These are phyloP conservation scores for Penicillium sp. DNA, from an alignment of 2,329 filamentous ascomycete species.

Conservation along the genomic window DNA sequence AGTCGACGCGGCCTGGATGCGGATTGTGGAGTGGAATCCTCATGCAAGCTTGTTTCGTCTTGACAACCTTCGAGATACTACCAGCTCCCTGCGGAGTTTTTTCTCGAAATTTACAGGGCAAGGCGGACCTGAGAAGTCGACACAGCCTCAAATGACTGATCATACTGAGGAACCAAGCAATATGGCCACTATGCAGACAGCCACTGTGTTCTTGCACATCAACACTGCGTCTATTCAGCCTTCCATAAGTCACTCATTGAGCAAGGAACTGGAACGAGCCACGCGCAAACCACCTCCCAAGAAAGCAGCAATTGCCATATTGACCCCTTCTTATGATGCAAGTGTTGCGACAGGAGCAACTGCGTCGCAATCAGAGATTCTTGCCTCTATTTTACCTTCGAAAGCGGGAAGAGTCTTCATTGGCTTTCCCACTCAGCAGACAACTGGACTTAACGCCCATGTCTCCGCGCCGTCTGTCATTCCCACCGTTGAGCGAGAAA, in stretches of 20 bases:
- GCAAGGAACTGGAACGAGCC: slow-evolving; percentile 84
- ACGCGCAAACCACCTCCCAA: slow-evolving; percentile 97
- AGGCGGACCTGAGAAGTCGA: slow-evolving; percentile 41
- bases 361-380: slow-evolving; percentile 61
- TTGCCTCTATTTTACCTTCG: slow-evolving; percentile 82
- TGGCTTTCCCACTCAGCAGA: slow-evolving; percentile 95
- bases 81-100: slow-evolving; percentile 69
- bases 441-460: slow-evolving; percentile 88
- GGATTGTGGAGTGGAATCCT: slow-evolving; percentile 78
- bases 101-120: slow-evolving; percentile 73
- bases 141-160: slow-evolving; percentile 52
- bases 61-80: slow-evolving; percentile 42
- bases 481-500: slow-evolving; percentile 93
- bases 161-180: slow-evolving; percentile 66
- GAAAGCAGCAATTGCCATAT: slow-evolving; percentile 75
- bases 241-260: slow-evolving; percentile 67
- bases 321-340: slow-evolving; percentile 90
- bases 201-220: slow-evolving; percentile 83
- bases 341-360: slow-evolving; percentile 63
- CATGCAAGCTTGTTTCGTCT: slow-evolving; percentile 45
- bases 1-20: slow-evolving; percentile 88
- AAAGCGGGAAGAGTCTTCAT: slow-evolving; percentile 94
- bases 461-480: slow-evolving; percentile 95
- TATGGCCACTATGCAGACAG: slow-evolving; percentile 65
- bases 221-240: slow-evolving; percentile 81